Evolutionary conservation across 495 filamentous ascomycete genomes (phyloP).

Genomic region (Penicillium cosmopolitanum): DNA sequence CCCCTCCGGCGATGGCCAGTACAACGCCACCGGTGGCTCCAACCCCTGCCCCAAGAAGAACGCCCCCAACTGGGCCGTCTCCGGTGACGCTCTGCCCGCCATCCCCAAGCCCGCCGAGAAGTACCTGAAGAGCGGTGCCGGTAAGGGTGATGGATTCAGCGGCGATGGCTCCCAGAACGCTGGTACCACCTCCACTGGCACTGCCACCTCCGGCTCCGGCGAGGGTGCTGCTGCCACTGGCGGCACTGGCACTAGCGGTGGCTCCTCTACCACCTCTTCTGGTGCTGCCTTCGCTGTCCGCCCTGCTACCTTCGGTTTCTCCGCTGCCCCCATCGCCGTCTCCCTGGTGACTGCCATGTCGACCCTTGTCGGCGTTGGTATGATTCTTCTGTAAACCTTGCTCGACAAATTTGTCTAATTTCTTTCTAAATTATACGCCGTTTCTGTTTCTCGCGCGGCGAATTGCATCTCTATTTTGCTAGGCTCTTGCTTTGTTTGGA

Average conservation of each 20-base stretch:
- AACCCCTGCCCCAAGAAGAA: slow-evolving; percentile 70
- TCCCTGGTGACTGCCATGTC: slow-evolving; percentile 59
- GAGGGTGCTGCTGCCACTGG: slow-evolving; percentile 32
- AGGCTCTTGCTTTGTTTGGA: slow-evolving; percentile 4
- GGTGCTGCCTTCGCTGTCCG: slow-evolving; percentile 51
- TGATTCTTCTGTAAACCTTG: slow-evolving; percentile 47
- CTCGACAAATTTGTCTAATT: slow-evolving; percentile 11
- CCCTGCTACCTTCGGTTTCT: slow-evolving; percentile 41
- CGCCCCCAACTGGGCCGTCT: slow-evolving; percentile 72
- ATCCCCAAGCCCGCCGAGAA: slow-evolving; percentile 70
- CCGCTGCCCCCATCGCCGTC: slow-evolving; percentile 58
- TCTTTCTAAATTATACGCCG: neutral
- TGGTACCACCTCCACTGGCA: slow-evolving; percentile 63
- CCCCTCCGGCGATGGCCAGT: slow-evolving; percentile 77
- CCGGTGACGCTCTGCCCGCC: slow-evolving; percentile 66
- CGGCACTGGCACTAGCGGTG: slow-evolving; percentile 26
- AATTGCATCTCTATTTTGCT: slow-evolving; percentile 22
- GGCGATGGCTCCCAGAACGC: slow-evolving; percentile 75
- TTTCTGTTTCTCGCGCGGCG: slow-evolving; percentile 10
- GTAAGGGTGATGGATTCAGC: slow-evolving; percentile 68
- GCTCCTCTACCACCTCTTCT: slow-evolving; percentile 30
- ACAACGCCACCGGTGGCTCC: slow-evolving; percentile 66
- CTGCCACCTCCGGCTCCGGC: slow-evolving; percentile 62
- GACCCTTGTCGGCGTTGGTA: slow-evolving; percentile 64
- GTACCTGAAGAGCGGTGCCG: slow-evolving; percentile 75